Percentiles rank a stretch among this genome's conserved stretches.
These are phyloP conservation scores for Hericium alpestre DNA, from an alignment of 768 basidiomycete species.

Conservation along the genomic window DNA sequence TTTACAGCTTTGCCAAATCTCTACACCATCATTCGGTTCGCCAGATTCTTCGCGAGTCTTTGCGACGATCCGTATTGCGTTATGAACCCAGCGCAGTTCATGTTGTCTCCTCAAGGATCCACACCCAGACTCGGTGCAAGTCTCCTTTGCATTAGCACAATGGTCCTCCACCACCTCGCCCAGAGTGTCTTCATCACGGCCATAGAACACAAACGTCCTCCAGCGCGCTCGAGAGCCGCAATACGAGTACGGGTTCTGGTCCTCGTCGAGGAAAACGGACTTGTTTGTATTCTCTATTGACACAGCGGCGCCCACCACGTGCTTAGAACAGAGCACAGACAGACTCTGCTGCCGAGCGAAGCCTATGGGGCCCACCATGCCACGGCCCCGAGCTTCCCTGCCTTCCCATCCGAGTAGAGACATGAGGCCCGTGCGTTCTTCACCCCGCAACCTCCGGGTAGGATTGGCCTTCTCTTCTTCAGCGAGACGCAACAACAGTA, in stretches of 20 bases:
- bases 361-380: conserved; percentile 39
- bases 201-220: conserved; percentile 33
- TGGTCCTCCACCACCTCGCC: conserved; percentile 33
- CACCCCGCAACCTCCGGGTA: conserved; percentile 35
- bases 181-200: conserved; percentile 19
- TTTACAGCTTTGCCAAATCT: conserved; percentile 41
- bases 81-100: conserved; percentile 11
- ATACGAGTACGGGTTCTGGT: conserved; percentile 12
- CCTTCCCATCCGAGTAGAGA: conserved; percentile 55
- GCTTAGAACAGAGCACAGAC: conserved; percentile 38
- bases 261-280: neutral
- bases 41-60: neutral
- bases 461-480: conserved; percentile 36
- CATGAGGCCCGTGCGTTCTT: conserved; percentile 42
- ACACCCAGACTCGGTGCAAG: conserved; percentile 30
- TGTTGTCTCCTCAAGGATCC: conserved; percentile 3
- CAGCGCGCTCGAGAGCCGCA: conserved; percentile 38
- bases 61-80: conserved; percentile 3
- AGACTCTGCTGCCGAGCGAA: conserved; percentile 52
- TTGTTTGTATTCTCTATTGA: too few relatives aligned
- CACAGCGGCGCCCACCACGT: conserved; percentile 13
- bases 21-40: conserved; percentile 19
- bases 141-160: conserved; percentile 20
- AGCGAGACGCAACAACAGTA: conserved; percentile 38
- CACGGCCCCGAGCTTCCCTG: conserved; percentile 25